Base-by-base conservation (phyloP, 1,284 basidiomycete species). In the Hypsizygus ulmarius region DNA sequence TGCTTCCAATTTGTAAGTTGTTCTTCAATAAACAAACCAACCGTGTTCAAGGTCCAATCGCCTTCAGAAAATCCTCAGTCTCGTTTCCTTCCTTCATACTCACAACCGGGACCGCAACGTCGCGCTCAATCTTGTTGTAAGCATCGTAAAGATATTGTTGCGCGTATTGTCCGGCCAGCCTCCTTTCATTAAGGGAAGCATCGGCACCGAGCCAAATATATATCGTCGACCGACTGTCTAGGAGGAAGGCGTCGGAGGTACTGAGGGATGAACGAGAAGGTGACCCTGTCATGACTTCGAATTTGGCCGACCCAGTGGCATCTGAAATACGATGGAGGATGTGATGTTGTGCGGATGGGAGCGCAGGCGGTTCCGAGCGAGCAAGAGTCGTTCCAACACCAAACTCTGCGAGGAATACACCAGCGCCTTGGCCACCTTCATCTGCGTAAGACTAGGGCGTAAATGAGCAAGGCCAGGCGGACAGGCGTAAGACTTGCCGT, bases 171-270 rank as follows among this genome's bases (percentile, higher is more conserved):
- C 78, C 45, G 2, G 75, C 74, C 18, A 80, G 64, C 7, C 79
- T 69, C 16, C 69, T 62, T 59, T 83, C 80, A 16, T 64, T 68
- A 45, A 74, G 56, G 14, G 75, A 75, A 21, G 78, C 73, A 7
- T 67, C 59, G 8, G 63, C 68, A 3, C 82, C 81, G 18, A 84
- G 66, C 82, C 82, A 84, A 12, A 79, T 68, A 55, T 79, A 83
- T 25, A 83, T 61, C 2, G 71, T 70, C 7, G 75, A 73, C 39
- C 65, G 63, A 2, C 64, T 53, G 52, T 82, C 48, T 7, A 50
- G 34, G 2, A 50, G 32, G 32, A 45, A 50, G n/a, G 43, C 48
- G 49, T 78, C 78, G 5, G 66, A 59, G 2, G 79, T 71, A 11
- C 66, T 66, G 14, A 82, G 67, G 3, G 71, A 67, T 0, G 60